A percentile compares a stretch with the other conserved stretches of the same genome.
Evolutionary conservation across 192 early-diverging fungal species (phyloP).

Genomic region (Coemansia sp.): DNA sequence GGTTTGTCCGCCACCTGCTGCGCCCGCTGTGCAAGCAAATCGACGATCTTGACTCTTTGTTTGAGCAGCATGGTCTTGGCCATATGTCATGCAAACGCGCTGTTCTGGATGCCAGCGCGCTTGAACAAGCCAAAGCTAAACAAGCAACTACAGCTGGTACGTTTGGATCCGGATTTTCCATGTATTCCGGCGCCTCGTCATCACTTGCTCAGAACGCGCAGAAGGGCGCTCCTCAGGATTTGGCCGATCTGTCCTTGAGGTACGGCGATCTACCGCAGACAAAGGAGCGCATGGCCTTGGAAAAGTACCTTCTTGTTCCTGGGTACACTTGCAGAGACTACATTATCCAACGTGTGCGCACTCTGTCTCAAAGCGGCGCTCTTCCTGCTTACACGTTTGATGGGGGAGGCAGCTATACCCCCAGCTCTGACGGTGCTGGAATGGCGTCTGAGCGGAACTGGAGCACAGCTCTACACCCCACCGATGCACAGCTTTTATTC

Average conservation of each 20-base stretch:
- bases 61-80: conserved; percentile 43
- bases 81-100: conserved; percentile 47
- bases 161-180: conserved; percentile 16
- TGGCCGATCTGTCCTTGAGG: conserved; percentile 37
- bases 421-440: not conserved
- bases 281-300: conserved; percentile 54
- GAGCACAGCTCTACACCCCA: conserved; percentile 40
- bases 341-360: conserved; percentile 42
- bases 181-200: conserved; percentile 12
- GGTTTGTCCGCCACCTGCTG: conserved; percentile 53
- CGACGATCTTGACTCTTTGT: conserved; percentile 40
- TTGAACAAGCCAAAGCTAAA: conserved; percentile 33
- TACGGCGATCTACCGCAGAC: conserved; percentile 44
- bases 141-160: not conserved
- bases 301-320: conserved; percentile 51
- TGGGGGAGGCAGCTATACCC: conserved; percentile 28
- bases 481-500: conserved; percentile 61
- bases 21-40: conserved; percentile 48
- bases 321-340: conserved; percentile 42
- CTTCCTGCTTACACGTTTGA: conserved; percentile 47
- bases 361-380: conserved; percentile 44
- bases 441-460: conserved; percentile 19
- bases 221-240: conserved; percentile 26
- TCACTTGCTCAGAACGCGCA: conserved; percentile 9
- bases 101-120: conserved; percentile 27